A percentile compares a stretch with the other conserved stretches of the same genome.
Conservation (phyloP, 2,329 filamentous ascomycete genomes). For the Hortaea werneckii region DNA sequence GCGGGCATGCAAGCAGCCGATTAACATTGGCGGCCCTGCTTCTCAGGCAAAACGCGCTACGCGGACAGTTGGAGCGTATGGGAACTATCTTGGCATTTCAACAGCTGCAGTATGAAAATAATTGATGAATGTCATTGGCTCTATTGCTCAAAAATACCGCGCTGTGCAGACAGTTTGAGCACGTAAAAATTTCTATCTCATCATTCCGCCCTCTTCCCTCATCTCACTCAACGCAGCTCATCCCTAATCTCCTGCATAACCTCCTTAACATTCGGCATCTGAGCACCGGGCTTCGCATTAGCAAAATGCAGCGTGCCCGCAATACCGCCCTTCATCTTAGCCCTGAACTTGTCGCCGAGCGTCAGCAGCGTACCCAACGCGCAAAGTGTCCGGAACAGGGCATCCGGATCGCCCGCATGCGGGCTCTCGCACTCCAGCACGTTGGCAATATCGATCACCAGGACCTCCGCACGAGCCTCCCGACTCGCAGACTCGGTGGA, state of each 20-base stretch:
- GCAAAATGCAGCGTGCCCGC: conserved; percentile 38
- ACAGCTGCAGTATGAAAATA: too few relatives aligned
- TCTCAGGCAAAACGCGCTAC: too few relatives aligned
- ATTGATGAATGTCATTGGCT: too few relatives aligned
- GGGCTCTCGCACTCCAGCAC: conserved; percentile 24
- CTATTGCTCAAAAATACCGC: too few relatives aligned
- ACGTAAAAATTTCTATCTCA: too few relatives aligned
- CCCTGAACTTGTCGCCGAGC: conserved; percentile 50
- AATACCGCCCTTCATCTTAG: conserved; percentile 48
- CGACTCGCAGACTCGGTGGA: conserved; percentile 17
- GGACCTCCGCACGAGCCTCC: conserved; percentile 21
- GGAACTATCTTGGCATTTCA: too few relatives aligned
- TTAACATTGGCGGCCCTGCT: too few relatives aligned
- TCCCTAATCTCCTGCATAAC: conserved; percentile 51
- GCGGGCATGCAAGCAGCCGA: too few relatives aligned
- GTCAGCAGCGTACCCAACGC: conserved; percentile 68
- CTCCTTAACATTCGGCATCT: conserved; percentile 51
- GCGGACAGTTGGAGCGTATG: too few relatives aligned
- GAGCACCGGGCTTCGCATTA: conserved; percentile 41
- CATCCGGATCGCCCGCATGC: conserved; percentile 66
- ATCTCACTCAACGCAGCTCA: conserved; percentile 26
- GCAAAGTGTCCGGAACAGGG: conserved; percentile 71
- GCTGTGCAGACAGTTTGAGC: too few relatives aligned
- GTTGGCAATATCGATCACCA: conserved; percentile 23
- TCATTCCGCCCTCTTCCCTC: neutral